These are phyloP conservation scores for Pleurotus djamor DNA, from an alignment of 768 basidiomycete species.

Conservation along the genomic window DNA sequence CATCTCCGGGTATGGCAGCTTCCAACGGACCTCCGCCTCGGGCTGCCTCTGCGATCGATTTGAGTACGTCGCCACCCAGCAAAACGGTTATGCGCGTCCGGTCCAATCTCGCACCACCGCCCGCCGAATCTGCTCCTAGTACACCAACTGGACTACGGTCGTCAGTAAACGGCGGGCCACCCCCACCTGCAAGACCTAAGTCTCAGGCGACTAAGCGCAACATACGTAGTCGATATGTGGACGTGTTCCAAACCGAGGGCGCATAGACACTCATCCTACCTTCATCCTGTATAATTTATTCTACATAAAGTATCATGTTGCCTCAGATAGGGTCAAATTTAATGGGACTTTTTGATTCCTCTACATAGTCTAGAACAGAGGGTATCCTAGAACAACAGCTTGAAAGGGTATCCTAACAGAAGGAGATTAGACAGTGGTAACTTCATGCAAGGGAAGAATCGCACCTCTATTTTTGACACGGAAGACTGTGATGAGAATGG, in stretches of 20 bases:
- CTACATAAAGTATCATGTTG: neutral
- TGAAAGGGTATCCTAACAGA: conserved; percentile 74
- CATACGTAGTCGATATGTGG: conserved; percentile 83
- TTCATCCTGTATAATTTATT: conserved; percentile 5
- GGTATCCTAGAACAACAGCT: conserved; percentile 54
- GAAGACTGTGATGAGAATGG: conserved; percentile 84
- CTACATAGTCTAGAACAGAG: neutral
- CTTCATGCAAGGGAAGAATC: conserved; percentile 14
- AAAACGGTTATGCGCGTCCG: conserved; percentile 56
- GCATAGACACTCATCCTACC: conserved; percentile 22
- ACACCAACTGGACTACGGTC: conserved; percentile 44
- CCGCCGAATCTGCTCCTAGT: conserved; percentile 45
- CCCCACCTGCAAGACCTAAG: conserved; percentile 50
- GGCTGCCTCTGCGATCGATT: conserved; percentile 59
- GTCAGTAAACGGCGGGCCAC: conserved; percentile 46
- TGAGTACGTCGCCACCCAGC: conserved; percentile 48
- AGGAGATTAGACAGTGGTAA: neutral
- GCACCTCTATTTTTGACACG: conserved; percentile 86
- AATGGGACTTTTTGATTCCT: neutral
- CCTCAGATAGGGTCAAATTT: neutral
- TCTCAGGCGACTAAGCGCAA: conserved; percentile 74
- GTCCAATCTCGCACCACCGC: conserved; percentile 60
- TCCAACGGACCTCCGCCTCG: conserved; percentile 39
- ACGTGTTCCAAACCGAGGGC: conserved; percentile 72
- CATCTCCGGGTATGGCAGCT: conserved; percentile 62